Conservation (phyloP, 2,329 filamentous ascomycete genomes). For the Ophiostoma populinum region DNA sequence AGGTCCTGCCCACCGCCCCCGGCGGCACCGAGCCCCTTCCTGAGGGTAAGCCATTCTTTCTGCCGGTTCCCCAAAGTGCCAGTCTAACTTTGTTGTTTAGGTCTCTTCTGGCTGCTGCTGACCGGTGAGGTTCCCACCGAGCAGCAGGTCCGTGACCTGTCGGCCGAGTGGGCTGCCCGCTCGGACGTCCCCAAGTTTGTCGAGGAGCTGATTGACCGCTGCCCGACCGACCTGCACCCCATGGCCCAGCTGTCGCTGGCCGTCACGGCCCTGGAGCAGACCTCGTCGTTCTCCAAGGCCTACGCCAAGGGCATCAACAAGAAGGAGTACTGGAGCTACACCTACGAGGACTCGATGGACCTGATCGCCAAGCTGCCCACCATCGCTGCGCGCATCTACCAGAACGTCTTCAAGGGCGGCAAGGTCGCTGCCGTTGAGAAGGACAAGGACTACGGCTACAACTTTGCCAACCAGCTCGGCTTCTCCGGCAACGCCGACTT, state of each 20-base stretch:
- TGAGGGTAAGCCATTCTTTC: too few relatives aligned
- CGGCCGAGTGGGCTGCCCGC: constrained; percentile 95
- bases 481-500: constrained; percentile 93
- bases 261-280: constrained; percentile 95
- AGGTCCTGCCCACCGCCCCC: constrained; percentile 90
- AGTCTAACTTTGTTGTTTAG: too few relatives aligned
- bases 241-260: constrained; percentile 99
- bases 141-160: constrained; percentile 96
- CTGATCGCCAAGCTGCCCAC: constrained; percentile 98
- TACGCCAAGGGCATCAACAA: constrained; percentile 99
- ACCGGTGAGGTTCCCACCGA: constrained; percentile 95
- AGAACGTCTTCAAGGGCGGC: constrained; percentile 99
- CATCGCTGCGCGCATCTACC: constrained; percentile 97
- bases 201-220: constrained; percentile 98
- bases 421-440: constrained; percentile 93
- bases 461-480: constrained; percentile 98
- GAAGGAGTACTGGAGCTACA: constrained; percentile 99
- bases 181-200: constrained; percentile 95
- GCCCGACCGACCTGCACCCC: constrained; percentile 95
- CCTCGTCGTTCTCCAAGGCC: constrained; percentile 93
- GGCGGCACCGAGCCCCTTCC: constrained; percentile 94
- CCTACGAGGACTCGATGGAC: constrained; percentile 99
- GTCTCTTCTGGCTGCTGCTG: constrained; percentile 98
- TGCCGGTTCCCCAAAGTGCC: too few relatives aligned
- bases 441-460: constrained; percentile 99